phyloP scores from a whole-genome alignment of 495 filamentous ascomycete species.

The Aspergillus heteromorphus region DNA sequence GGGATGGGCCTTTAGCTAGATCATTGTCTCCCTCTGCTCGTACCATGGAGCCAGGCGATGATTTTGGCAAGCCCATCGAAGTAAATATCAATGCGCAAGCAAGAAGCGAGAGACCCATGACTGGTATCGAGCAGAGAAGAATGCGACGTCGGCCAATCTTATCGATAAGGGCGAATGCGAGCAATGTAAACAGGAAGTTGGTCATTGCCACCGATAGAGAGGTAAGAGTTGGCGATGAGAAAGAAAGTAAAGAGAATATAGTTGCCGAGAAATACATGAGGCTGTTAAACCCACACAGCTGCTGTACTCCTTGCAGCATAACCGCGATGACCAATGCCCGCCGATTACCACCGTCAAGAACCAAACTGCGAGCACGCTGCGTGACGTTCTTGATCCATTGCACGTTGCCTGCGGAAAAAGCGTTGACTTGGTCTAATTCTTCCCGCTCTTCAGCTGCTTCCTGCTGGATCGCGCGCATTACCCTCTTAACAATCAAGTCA shows the following conservation, averaged over 20 bases:
- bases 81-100: constrained; percentile 63
- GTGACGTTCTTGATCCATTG: constrained; percentile 28
- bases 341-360: constrained; percentile 58
- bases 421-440: constrained; percentile 18
- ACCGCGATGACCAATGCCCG: constrained; percentile 79
- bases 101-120: constrained; percentile 71
- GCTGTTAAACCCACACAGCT: constrained; percentile 87
- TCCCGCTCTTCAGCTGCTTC: constrained; percentile 65
- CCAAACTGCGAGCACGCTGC: constrained; percentile 49
- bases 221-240: constrained; percentile 73
- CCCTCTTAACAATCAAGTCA: constrained; percentile 44
- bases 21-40: constrained; percentile 2
- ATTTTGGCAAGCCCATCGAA: constrained; percentile 38
- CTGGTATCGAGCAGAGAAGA: constrained; percentile 74
- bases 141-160: constrained; percentile 74
- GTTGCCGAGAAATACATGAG: constrained; percentile 96
- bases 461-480: constrained; percentile 59
- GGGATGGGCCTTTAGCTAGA: constrained; percentile 4
- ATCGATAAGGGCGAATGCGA: constrained; percentile 76
- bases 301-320: constrained; percentile 81
- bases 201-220: constrained; percentile 76
- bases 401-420: constrained; percentile 10
- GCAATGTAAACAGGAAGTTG: constrained; percentile 75
- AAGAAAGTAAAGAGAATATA: constrained; percentile 76
- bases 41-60: constrained; percentile 12